Conservation (phyloP, 352 stramenopile genomes). For the Globisporangium paddicum region DNA sequence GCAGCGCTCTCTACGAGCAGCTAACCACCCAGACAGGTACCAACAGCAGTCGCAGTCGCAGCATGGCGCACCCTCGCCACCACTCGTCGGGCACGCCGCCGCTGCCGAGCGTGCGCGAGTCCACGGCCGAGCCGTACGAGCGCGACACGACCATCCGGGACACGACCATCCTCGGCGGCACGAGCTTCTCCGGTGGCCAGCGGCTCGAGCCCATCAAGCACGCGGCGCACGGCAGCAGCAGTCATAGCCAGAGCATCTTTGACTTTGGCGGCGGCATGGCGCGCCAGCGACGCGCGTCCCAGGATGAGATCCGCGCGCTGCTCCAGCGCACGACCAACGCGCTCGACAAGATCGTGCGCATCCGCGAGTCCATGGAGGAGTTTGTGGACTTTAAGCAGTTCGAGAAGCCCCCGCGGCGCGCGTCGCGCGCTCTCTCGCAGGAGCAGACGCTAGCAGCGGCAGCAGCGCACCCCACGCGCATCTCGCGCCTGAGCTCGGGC, state of each 20-base stretch:
- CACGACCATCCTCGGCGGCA: conserved; percentile 7
- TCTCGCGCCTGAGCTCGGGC: conserved; percentile 11
- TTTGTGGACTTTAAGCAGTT: conserved; percentile 82
- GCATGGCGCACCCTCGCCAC: neutral
- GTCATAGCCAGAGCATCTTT: neutral
- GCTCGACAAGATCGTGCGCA: conserved; percentile 80
- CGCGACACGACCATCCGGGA: conserved; percentile 15
- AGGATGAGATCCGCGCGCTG: conserved; percentile 73
- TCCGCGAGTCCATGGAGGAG: conserved; percentile 79
- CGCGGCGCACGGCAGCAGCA: neutral
- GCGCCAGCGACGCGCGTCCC: conserved; percentile 37
- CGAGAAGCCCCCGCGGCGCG: conserved; percentile 32
- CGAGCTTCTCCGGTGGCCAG: conserved; percentile 9
- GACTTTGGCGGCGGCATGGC: conserved; percentile 7
- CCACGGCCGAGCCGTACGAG: conserved; percentile 6
- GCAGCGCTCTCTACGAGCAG: neutral
- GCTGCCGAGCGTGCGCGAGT: conserved; percentile 14
- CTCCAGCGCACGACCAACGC: conserved; percentile 60
- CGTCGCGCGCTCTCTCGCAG: conserved; percentile 16
- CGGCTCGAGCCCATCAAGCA: conserved; percentile 17
- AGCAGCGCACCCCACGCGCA: neutral
- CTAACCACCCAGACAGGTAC: neutral
- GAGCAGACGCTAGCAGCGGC: neutral
- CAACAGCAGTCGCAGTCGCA: neutral
- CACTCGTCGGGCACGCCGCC: conserved; percentile 1